phyloP scores from a whole-genome alignment of 2,329 filamentous ascomycete genomes.

The Xylaria sp. region DNA sequence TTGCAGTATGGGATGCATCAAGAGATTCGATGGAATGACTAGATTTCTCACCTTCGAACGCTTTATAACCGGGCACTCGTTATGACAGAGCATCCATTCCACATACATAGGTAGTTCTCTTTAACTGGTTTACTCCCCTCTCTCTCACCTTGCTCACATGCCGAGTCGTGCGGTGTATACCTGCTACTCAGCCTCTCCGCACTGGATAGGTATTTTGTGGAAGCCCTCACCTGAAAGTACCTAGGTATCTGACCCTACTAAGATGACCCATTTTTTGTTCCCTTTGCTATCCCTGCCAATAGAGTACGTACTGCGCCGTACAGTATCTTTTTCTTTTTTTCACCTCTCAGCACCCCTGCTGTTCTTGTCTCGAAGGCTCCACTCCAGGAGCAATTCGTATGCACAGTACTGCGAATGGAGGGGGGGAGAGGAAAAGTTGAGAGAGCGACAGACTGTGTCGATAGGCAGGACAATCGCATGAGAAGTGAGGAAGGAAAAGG shows the following conservation, averaged over 20 bases:
- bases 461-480: not conserved
- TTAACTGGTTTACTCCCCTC: not conserved
- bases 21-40: no score
- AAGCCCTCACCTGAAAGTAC: no score
- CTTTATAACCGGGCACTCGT: no score
- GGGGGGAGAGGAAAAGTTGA: not conserved
- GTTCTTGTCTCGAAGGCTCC: not conserved
- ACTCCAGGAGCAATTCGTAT: not conserved
- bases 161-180: not conserved
- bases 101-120: no score
- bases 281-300: not conserved
- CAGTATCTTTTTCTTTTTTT: not conserved
- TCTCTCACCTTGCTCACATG: not conserved
- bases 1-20: no score
- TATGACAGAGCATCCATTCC: no score
- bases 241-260: no score
- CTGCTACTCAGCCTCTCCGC: not conserved
- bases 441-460: not conserved
- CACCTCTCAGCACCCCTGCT: not conserved
- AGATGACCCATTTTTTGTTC: no score
- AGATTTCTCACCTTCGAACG: no score
- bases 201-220: no score
- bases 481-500: not conserved
- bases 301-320: not conserved
- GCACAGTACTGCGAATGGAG: not conserved